phyloP scores from a whole-genome alignment of 768 basidiomycete species.

The Gloeophyllum trabeum region DNA sequence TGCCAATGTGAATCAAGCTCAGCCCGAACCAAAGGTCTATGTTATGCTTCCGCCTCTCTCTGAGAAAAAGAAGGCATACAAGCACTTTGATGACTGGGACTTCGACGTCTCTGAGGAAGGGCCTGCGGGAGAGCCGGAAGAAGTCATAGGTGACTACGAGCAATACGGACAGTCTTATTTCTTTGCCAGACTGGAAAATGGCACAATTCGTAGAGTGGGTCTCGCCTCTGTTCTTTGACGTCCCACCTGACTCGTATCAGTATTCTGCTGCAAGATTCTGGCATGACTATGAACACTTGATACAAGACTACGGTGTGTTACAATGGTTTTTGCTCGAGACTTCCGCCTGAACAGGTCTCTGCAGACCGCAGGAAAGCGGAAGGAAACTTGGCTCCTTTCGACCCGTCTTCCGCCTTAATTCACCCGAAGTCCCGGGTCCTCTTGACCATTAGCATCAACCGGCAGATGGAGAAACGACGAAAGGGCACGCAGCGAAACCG shows the following conservation, averaged over 20 bases:
- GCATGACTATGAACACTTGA: too few species aligned
- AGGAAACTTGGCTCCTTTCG: constrained; percentile 38
- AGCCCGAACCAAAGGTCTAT: neutral
- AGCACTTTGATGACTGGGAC: too few species aligned
- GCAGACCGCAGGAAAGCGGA: constrained; percentile 33
- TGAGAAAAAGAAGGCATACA: constrained; percentile 2
- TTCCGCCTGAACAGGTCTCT: too few species aligned
- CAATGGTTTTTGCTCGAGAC: too few species aligned
- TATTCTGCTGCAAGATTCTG: too few species aligned
- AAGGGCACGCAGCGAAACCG: constrained; percentile 13
- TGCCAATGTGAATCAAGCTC: too few species aligned
- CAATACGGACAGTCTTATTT: constrained; percentile 7
- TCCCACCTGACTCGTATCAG: too few species aligned
- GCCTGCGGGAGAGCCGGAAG: constrained; percentile 3
- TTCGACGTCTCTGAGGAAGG: too few species aligned
- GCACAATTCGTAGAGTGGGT: too few species aligned
- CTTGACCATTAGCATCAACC: constrained; percentile 21
- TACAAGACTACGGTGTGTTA: too few species aligned
- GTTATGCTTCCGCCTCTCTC: neutral
- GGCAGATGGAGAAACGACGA: constrained; percentile 10
- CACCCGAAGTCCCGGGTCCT: constrained; percentile 49
- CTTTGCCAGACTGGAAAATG: constrained; percentile 6
- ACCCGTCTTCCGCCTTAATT: constrained; percentile 47
- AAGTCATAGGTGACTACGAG: constrained; percentile 8
- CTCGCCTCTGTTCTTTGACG: too few species aligned